Evolutionary conservation across 345 rosid species (phyloP).

Genomic region (Dimocarpus longan): DNA sequence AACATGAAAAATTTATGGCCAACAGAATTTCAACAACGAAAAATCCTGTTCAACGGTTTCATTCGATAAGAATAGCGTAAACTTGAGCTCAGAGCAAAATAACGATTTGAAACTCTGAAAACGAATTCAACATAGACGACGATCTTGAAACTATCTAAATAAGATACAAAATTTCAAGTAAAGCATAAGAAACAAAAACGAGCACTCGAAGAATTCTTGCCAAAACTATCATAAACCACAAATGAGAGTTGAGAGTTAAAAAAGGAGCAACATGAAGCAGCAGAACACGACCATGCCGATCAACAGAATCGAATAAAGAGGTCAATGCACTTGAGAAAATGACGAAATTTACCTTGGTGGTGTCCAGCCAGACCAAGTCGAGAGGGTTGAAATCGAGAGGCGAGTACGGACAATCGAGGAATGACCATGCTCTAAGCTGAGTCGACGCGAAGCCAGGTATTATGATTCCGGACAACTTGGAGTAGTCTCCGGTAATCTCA

Average conservation of each 20-base stretch:
- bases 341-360: constrained; percentile 67
- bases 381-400: constrained; percentile 99
- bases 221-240: not conserved
- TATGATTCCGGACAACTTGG: constrained; percentile 88
- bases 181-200: not conserved
- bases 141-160: not conserved
- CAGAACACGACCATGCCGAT: not conserved
- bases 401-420: constrained; percentile 93
- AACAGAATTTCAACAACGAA: not conserved
- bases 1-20: not conserved
- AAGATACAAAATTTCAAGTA: not conserved
- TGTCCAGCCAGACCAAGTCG: constrained; percentile 97
- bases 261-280: not conserved
- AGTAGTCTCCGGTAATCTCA: constrained; percentile 58
- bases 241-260: not conserved
- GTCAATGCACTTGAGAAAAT: not conserved
- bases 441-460: constrained; percentile 98
- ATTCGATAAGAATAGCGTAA: not conserved
- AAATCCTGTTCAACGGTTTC: not conserved
- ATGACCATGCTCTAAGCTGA: constrained; percentile 98
- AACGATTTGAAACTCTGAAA: not conserved
- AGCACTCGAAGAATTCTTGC: not conserved
- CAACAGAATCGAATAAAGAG: not conserved
- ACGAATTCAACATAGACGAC: not conserved
- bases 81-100: not conserved